These are phyloP conservation scores for Nemania abortiva DNA, from an alignment of 2,329 filamentous ascomycete genomes.

Conservation along the genomic window DNA sequence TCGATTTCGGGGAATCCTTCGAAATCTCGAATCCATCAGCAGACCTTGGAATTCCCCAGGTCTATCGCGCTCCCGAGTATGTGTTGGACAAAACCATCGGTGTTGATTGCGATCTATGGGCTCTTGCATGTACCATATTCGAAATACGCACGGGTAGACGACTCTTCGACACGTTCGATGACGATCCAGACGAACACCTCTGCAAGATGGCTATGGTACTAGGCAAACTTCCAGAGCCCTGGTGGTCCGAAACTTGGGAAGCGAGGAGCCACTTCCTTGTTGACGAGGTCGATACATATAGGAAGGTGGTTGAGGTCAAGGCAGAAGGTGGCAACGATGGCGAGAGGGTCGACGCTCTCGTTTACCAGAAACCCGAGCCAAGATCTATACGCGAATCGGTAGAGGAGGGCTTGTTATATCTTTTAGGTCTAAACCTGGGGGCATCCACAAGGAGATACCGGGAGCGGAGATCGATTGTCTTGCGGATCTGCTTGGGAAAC, in stretches of 20 bases:
- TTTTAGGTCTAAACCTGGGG: not conserved
- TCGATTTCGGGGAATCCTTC: not conserved
- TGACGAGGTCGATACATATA: not conserved
- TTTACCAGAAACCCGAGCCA: not conserved
- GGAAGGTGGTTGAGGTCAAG: too few relatives aligned
- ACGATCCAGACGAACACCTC: not conserved
- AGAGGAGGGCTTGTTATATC: not conserved
- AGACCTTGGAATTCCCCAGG: not conserved
- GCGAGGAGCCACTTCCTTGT: not conserved
- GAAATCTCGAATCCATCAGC: not conserved
- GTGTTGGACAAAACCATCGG: not conserved
- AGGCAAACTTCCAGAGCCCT: not conserved
- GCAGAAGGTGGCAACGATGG: not conserved
- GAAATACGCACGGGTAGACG: not conserved
- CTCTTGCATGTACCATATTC: not conserved
- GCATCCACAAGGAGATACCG: not conserved
- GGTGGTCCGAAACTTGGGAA: conserved; percentile 3
- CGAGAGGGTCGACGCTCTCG: not conserved
- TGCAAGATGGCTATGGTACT: not conserved
- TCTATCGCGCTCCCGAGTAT: not conserved
- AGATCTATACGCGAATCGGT: not conserved
- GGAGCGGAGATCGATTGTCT: not conserved
- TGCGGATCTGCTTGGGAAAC: too few relatives aligned
- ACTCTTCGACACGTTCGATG: not conserved
- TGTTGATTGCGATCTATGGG: not conserved